These are phyloP conservation scores for Guillardia theta DNA, from an alignment of 78 protist genomes.

Conservation along the genomic window DNA sequence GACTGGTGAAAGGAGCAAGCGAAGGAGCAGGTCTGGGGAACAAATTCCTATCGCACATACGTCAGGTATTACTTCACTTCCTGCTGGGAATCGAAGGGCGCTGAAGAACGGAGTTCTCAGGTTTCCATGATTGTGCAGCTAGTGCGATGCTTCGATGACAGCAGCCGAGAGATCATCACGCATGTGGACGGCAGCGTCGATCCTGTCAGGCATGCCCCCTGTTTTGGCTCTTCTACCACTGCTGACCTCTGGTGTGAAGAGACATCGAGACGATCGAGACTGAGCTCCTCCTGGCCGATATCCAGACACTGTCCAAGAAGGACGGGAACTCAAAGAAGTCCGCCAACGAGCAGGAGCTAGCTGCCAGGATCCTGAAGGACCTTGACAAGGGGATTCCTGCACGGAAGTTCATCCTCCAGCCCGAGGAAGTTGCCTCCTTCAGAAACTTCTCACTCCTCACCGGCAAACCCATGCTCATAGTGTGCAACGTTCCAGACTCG, in stretches of 20 bases:
- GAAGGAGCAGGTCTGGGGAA: slow-evolving; percentile 57
- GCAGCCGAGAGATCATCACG: background rate
- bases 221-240: background rate
- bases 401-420: background rate
- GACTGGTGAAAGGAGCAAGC: slow-evolving; percentile 23
- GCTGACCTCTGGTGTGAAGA: background rate
- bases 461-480: background rate
- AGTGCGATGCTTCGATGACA: slow-evolving; percentile 57
- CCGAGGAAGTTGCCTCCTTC: background rate
- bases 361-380: background rate
- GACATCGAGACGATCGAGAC: slow-evolving; percentile 16
- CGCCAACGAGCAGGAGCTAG: background rate
- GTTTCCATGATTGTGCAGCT: background rate
- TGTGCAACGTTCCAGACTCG: background rate
- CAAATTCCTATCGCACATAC: slow-evolving; percentile 50
- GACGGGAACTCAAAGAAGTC: background rate
- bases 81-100: too few relatives aligned
- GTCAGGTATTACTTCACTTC: too few relatives aligned
- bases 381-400: background rate
- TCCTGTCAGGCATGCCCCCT: background rate
- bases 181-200: slow-evolving; percentile 50
- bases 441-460: background rate
- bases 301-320: slow-evolving; percentile 32
- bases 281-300: slow-evolving; percentile 51
- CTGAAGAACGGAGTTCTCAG: too few relatives aligned